phyloP scores from a whole-genome alignment of 164 flowering plant species.

The Piper longum region DNA sequence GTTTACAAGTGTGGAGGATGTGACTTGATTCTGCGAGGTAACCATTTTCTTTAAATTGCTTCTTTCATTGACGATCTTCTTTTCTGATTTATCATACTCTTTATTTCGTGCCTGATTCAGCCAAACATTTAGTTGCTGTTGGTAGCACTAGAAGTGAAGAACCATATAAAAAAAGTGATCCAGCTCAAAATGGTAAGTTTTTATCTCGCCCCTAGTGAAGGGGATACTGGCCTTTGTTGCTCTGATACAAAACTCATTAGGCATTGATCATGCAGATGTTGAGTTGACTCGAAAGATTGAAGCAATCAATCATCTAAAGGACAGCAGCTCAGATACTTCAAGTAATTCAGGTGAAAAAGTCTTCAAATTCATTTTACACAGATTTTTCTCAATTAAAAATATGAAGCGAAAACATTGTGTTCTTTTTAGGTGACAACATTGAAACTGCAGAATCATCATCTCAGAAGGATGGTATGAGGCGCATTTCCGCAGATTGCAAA shows the following conservation, averaged over 20 bases:
- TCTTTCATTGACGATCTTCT: background rate
- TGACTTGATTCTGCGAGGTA: conserved; percentile 52
- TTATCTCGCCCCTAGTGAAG: background rate
- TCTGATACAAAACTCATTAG: background rate
- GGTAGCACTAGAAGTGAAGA: conserved; percentile 1
- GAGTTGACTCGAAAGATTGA: background rate
- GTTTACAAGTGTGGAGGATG: conserved; percentile 78
- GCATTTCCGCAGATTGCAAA: conserved; percentile 9
- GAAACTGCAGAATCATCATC: conserved; percentile 4
- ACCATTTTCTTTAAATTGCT: background rate
- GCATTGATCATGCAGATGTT: background rate
- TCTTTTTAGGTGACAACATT: no score
- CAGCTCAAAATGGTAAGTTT: background rate
- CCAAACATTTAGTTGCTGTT: conserved; percentile 19
- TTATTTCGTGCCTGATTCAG: conserved; percentile 17
- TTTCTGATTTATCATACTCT: background rate
- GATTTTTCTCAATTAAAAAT: background rate
- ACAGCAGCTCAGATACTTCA: background rate
- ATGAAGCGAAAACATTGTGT: no score
- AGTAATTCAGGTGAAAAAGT: background rate
- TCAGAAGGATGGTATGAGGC: conserved; percentile 6
- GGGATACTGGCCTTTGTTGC: background rate
- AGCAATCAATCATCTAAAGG: background rate
- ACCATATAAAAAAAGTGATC: conserved; percentile 2
- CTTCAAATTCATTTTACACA: background rate